phyloP scores from a whole-genome alignment of 208 protist genomes.

The Crithidia fasciculata region DNA sequence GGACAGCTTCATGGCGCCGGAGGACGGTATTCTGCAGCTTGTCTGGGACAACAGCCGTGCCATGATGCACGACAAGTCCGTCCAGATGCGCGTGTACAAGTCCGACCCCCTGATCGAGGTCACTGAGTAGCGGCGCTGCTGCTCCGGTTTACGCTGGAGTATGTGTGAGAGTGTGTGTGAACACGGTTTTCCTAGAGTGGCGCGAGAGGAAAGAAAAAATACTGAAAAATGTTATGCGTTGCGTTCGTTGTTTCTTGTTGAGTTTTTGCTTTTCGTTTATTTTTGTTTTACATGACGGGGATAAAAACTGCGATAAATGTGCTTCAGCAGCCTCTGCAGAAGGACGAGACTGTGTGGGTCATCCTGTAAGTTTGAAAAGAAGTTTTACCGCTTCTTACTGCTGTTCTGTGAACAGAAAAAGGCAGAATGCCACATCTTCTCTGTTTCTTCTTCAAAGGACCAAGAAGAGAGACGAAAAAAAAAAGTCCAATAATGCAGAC shows the following conservation, averaged over 20 bases:
- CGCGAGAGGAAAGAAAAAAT: no score
- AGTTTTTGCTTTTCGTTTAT: no score
- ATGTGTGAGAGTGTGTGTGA: neutral
- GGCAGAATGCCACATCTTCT: neutral
- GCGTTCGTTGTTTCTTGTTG: no score
- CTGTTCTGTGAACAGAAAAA: neutral
- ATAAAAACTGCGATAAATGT: no score
- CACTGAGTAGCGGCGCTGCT: neutral
- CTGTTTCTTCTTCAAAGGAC: neutral
- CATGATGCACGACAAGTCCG: slow-evolving; percentile 47
- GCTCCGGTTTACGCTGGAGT: neutral
- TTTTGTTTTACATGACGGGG: no score
- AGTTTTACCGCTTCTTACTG: neutral
- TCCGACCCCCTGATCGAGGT: slow-evolving; percentile 28
- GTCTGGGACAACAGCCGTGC: slow-evolving; percentile 66
- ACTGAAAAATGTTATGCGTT: no score
- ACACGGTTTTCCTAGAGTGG: no score
- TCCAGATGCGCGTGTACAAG: slow-evolving; percentile 77
- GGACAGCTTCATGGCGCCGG: slow-evolving; percentile 48
- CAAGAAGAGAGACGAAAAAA: neutral
- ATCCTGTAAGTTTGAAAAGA: no score
- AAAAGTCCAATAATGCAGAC: neutral
- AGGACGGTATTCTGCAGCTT: slow-evolving; percentile 62
- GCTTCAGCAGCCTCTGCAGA: no score
- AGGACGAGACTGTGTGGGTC: no score